Percentiles rank a stretch among this genome's conserved stretches.
phyloP scores from a whole-genome alignment of 2,329 filamentous ascomycete genomes.

The Seiridium cupressi region DNA sequence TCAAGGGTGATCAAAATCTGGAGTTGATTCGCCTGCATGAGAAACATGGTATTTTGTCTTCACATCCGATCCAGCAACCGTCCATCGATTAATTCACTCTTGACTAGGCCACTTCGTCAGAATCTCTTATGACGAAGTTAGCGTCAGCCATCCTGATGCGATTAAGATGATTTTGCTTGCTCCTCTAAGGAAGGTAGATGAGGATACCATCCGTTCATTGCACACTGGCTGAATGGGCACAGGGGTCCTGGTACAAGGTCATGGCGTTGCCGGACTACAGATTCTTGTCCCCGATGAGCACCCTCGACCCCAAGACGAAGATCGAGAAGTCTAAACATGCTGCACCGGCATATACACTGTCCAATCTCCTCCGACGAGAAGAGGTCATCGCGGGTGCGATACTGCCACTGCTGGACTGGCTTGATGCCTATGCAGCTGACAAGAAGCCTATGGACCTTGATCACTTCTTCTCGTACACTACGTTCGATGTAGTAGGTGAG shows the following conservation, averaged over 20 bases:
- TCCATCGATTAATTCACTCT: not conserved
- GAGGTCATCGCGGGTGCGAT: constrained; percentile 7
- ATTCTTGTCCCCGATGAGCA: constrained; percentile 9
- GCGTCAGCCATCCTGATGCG: constrained; percentile 38
- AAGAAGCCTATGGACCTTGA: constrained; percentile 11
- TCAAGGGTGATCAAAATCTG: constrained; percentile 10
- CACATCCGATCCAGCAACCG: not conserved
- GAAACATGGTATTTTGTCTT: constrained; percentile 8
- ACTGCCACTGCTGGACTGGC: constrained; percentile 4
- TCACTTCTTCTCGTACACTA: constrained; percentile 15
- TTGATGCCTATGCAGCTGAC: not conserved
- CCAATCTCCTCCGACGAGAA: constrained; percentile 19
- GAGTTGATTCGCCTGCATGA: constrained; percentile 7
- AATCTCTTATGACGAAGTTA: constrained; percentile 34
- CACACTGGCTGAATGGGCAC: not conserved
- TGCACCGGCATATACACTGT: constrained; percentile 18
- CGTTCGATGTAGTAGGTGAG: constrained; percentile 25
- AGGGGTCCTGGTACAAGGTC: constrained; percentile 3
- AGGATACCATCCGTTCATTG: not conserved
- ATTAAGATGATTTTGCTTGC: constrained; percentile 32
- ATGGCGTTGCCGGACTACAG: constrained; percentile 11
- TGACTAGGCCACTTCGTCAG: constrained; percentile 34
- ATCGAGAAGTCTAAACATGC: constrained; percentile 6
- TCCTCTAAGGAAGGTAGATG: constrained; percentile 24
- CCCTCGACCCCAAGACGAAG: constrained; percentile 10